Evolutionary conservation across 371 early-diverging fungal species (phyloP).

Genomic region (Chytridium lagenaria): DNA sequence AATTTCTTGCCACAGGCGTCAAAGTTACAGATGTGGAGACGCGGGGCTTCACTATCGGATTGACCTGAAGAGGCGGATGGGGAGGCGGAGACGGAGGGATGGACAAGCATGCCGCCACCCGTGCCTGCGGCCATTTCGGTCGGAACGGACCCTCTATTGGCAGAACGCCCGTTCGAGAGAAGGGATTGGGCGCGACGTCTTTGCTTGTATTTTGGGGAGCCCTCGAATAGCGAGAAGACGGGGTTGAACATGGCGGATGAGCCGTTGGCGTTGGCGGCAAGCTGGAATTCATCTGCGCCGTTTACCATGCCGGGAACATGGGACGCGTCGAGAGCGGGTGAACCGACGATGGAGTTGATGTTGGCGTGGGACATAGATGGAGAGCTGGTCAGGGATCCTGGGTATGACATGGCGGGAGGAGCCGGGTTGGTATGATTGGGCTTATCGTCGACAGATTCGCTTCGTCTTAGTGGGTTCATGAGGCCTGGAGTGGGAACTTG

Average conservation of each 20-base stretch:
- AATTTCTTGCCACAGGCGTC: slow-evolving; percentile 76
- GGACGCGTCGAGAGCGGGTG: slow-evolving; percentile 9
- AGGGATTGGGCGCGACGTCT: slow-evolving; percentile 58
- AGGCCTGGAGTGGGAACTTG: background rate
- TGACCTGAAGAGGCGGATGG: background rate
- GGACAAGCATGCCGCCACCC: slow-evolving; percentile 1
- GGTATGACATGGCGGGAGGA: background rate
- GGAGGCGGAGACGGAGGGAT: background rate
- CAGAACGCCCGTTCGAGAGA: slow-evolving; percentile 23
- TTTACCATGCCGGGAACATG: background rate
- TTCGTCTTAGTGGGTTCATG: background rate
- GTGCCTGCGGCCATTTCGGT: slow-evolving; percentile 2
- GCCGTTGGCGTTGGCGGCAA: slow-evolving; percentile 27
- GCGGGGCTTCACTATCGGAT: background rate
- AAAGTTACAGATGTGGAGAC: slow-evolving; percentile 50
- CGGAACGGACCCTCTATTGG: background rate
- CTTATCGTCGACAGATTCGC: background rate
- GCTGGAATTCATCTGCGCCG: slow-evolving; percentile 20
- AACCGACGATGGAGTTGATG: slow-evolving; percentile 10
- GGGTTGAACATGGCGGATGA: slow-evolving; percentile 55
- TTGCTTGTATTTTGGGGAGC: slow-evolving; percentile 74
- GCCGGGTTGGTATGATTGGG: no score
- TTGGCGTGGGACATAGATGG: slow-evolving; percentile 13
- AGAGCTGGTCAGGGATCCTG: slow-evolving; percentile 3
- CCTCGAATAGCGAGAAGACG: slow-evolving; percentile 71